Evolutionary conservation across 1,284 basidiomycete genomes (phyloP), one percentile per base, ranked within the genome.

Genomic region (Naganishia albida): DNA sequence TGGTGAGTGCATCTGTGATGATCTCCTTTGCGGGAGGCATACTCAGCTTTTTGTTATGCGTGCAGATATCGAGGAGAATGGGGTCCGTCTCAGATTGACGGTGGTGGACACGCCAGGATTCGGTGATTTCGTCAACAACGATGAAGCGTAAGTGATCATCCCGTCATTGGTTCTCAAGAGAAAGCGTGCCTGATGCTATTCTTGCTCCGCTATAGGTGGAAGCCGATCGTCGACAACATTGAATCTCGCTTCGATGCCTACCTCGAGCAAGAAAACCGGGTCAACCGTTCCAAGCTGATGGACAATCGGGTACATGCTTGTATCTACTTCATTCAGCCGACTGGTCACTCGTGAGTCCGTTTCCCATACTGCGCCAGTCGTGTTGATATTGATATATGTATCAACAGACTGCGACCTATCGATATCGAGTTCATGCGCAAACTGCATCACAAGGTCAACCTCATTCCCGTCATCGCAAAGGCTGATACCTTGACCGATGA

Each of bases 341-440:
- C 94, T 0, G 94, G 94, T 69, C 94, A 98, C 80, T 89, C 93
- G 92, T 95, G 76, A 81, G 91, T 82, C 26, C 18, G 23, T 13
- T 54, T 3, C 23, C 13, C 25, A 20, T 25, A 13, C 26, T n/a
- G 7, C n/a, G 3, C 13, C 16, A n/a, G 40, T 12, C 16, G 16
- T 43, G 43, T 20, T 26, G n/a, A 23, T 18, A 39, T 40, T 42
- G 43, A 18, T 40, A 7, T 15, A 18, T 30, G 2, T 38, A 26
- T 46, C 26, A 26, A 28, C 71, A 95, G 93, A 10, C 83, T 98
- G 73, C 95, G 95, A 81, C 91, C 92, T 69, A 89, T 98, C 75
- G 94, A 98, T 78, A 89, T 97, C 69, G 94, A 97, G 80, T 96
- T 96, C 80, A 96, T 98, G 93, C 87, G 91, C 71, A 85, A 91